phyloP scores from a whole-genome alignment of 441 rosid species.

The Croton laevigatus region DNA sequence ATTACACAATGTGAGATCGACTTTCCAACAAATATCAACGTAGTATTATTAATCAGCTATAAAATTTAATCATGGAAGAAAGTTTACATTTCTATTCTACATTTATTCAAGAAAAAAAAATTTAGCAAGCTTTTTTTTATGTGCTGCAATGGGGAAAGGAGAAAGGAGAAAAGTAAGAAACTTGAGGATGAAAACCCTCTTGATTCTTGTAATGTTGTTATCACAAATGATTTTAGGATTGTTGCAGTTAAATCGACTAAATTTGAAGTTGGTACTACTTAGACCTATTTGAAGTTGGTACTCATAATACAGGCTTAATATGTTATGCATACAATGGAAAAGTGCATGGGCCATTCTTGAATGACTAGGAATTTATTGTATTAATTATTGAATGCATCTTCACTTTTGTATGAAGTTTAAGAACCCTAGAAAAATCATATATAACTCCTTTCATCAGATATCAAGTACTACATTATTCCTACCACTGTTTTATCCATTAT shows the following conservation, averaged over 20 bases:
- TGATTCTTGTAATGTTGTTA: too few relatives aligned
- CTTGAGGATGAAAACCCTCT: too few relatives aligned
- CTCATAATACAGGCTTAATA: background rate
- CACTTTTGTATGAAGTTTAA: background rate
- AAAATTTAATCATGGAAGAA: too few relatives aligned
- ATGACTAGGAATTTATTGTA: background rate
- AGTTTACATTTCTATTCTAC: background rate
- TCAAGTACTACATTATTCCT: background rate
- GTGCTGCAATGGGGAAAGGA: background rate
- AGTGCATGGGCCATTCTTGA: background rate
- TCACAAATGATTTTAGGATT: too few relatives aligned
- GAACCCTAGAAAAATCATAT: background rate
- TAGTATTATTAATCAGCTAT: too few relatives aligned
- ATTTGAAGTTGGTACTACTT: too few relatives aligned
- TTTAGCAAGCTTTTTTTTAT: background rate
- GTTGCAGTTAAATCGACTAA: too few relatives aligned
- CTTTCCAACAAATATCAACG: too few relatives aligned
- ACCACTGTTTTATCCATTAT: background rate
- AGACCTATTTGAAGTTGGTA: too few relatives aligned
- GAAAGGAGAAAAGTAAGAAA: background rate
- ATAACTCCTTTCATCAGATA: background rate
- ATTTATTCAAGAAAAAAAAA: background rate
- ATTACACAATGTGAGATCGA: too few relatives aligned
- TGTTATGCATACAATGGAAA: background rate
- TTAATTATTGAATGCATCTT: background rate